Conservation (phyloP, 352 stramenopile genomes). For the Peronospora belbahrii region DNA sequence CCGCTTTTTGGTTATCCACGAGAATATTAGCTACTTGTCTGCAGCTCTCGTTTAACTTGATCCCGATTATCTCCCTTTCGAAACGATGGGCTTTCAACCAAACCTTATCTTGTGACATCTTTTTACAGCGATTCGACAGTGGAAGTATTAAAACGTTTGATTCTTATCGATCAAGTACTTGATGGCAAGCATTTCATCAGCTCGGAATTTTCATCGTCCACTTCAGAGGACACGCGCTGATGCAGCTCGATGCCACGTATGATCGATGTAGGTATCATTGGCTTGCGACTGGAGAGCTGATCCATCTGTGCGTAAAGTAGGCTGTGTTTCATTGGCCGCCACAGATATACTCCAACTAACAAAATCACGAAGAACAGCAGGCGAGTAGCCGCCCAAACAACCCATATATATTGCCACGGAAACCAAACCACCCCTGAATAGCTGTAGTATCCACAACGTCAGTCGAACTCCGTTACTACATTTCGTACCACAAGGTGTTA, state of each 20-base stretch:
- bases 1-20: too few relatives aligned
- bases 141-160: slow-evolving; percentile 2
- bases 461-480: neutral
- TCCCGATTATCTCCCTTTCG: neutral
- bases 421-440: slow-evolving; percentile 60
- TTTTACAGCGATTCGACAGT: slow-evolving; percentile 23
- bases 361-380: slow-evolving; percentile 66
- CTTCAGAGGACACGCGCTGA: slow-evolving; percentile 43
- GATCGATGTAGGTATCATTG: slow-evolving; percentile 36
- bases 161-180: neutral
- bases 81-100: neutral
- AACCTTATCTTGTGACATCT: neutral
- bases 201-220: slow-evolving; percentile 31
- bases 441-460: slow-evolving; percentile 20
- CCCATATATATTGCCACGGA: slow-evolving; percentile 66
- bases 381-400: slow-evolving; percentile 71
- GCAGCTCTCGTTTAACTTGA: too few relatives aligned
- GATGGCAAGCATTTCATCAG: slow-evolving; percentile 3
- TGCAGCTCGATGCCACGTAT: slow-evolving; percentile 48
- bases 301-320: slow-evolving; percentile 72
- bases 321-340: slow-evolving; percentile 59
- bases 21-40: too few relatives aligned
- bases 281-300: slow-evolving; percentile 66
- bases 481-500: neutral
- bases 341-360: slow-evolving; percentile 60